phyloP scores from a whole-genome alignment of 345 rosid genomes.

The Aegle marmelos region DNA sequence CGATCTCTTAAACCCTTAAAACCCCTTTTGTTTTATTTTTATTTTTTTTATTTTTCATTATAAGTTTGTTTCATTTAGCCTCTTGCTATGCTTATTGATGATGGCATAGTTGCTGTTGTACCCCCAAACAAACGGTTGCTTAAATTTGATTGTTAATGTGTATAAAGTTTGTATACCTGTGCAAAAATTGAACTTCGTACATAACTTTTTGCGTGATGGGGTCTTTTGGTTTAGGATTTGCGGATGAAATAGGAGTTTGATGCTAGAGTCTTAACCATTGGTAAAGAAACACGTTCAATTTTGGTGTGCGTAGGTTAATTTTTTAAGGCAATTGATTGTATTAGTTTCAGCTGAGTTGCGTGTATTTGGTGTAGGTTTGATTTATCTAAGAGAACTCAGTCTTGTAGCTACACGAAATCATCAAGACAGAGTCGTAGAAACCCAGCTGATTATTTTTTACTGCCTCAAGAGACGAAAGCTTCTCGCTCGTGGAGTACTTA shows the following conservation, averaged over 20 bases:
- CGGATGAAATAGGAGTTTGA: not conserved
- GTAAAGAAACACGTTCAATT: not conserved
- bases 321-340: not conserved
- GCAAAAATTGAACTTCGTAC: not conserved
- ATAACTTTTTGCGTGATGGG: no score
- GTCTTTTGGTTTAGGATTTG: not conserved
- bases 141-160: not conserved
- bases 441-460: conserved; percentile 22
- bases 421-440: conserved; percentile 28
- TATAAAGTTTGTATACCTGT: not conserved
- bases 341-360: not conserved
- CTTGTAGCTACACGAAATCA: conserved; percentile 48
- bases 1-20: conserved; percentile 13
- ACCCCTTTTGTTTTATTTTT: not conserved
- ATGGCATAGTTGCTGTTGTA: not conserved
- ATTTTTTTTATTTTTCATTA: not conserved
- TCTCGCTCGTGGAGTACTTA: conserved; percentile 40
- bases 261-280: not conserved
- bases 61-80: not conserved
- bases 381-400: conserved; percentile 40
- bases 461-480: conserved; percentile 32
- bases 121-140: not conserved
- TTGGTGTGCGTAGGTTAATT: not conserved
- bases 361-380: conserved; percentile 39
- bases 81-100: not conserved